phyloP scores from a whole-genome alignment of 305 asterid species.

The Solanum hybrid region DNA sequence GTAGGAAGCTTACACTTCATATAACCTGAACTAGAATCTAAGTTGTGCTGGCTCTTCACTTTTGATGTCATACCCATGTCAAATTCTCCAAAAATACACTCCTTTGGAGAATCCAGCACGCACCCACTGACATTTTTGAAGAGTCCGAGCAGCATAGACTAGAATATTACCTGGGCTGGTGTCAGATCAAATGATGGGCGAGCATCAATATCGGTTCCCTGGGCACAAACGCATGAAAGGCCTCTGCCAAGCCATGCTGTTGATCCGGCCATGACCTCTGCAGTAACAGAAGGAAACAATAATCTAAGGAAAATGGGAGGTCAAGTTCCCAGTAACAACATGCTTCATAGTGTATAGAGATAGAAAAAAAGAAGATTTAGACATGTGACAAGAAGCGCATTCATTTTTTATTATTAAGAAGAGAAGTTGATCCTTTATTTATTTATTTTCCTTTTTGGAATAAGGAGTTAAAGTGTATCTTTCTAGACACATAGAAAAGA shows the following conservation, averaged over 20 bases:
- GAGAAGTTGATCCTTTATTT: neutral
- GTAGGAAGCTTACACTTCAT: neutral
- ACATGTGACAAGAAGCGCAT: neutral
- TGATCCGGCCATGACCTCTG: slow-evolving; percentile 85
- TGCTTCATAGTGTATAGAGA: neutral
- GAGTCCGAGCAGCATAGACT: neutral
- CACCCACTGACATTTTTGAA: neutral
- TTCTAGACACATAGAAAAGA: neutral
- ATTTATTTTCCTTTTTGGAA: neutral
- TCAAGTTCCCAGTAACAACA: neutral
- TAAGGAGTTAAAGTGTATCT: neutral
- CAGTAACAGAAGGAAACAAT: slow-evolving; percentile 35
- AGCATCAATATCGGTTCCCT: slow-evolving; percentile 75
- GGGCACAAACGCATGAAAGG: slow-evolving; percentile 93
- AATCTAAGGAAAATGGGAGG: neutral
- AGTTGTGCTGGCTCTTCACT: neutral
- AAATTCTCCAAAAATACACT: neutral
- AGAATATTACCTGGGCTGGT: slow-evolving; percentile 55
- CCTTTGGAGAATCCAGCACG: neutral
- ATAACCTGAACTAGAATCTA: slow-evolving; percentile 1
- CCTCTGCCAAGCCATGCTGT: slow-evolving; percentile 99
- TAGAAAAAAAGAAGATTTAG: neutral
- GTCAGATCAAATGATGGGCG: slow-evolving; percentile 90
- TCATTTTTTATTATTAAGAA: neutral
- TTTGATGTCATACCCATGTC: neutral